Conservation (phyloP, 2,329 filamentous ascomycete species). For the Thelonectria rubi region DNA sequence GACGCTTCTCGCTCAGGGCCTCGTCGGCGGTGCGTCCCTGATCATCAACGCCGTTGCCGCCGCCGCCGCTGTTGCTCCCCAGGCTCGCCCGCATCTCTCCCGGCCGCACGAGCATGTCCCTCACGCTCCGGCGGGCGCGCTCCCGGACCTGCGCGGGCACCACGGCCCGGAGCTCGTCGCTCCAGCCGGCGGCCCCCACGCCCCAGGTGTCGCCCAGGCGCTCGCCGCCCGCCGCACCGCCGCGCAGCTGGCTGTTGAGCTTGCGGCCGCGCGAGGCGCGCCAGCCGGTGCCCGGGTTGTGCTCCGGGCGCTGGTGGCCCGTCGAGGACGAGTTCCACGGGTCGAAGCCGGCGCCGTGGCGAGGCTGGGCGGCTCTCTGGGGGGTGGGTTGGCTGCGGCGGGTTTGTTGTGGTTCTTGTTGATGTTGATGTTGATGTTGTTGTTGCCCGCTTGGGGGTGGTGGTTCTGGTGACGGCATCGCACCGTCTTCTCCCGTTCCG, state of each 20-base stretch:
- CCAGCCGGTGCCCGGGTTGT: slow-evolving; percentile 72
- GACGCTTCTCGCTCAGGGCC: slow-evolving; percentile 42
- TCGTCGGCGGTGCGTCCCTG: slow-evolving; percentile 37
- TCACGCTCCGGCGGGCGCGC: slow-evolving; percentile 55
- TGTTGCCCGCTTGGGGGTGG: not conserved
- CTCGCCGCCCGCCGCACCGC: slow-evolving; percentile 64
- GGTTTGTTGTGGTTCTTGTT: slow-evolving; percentile 10
- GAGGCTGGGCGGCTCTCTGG: slow-evolving; percentile 52
- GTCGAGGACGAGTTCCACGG: slow-evolving; percentile 78
- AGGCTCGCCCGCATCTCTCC: slow-evolving; percentile 52
- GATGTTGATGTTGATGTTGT: slow-evolving; percentile 17
- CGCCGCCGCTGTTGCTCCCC: not conserved
- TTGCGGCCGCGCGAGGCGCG: slow-evolving; percentile 74
- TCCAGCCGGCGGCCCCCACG: slow-evolving; percentile 66
- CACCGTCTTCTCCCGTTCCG: not conserved
- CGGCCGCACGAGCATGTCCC: slow-evolving; percentile 62
- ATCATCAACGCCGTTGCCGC: not conserved
- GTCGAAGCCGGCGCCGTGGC: slow-evolving; percentile 62
- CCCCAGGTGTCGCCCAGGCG: slow-evolving; percentile 73
- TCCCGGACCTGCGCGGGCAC: slow-evolving; percentile 54
- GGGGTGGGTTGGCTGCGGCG: slow-evolving; percentile 22
- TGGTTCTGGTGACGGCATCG: not conserved
- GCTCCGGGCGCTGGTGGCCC: slow-evolving; percentile 82
- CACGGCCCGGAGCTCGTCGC: slow-evolving; percentile 54
- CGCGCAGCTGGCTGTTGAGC: slow-evolving; percentile 73